Conservation (phyloP, 805 yeast genomes). For the Candida loeiensis region DNA sequence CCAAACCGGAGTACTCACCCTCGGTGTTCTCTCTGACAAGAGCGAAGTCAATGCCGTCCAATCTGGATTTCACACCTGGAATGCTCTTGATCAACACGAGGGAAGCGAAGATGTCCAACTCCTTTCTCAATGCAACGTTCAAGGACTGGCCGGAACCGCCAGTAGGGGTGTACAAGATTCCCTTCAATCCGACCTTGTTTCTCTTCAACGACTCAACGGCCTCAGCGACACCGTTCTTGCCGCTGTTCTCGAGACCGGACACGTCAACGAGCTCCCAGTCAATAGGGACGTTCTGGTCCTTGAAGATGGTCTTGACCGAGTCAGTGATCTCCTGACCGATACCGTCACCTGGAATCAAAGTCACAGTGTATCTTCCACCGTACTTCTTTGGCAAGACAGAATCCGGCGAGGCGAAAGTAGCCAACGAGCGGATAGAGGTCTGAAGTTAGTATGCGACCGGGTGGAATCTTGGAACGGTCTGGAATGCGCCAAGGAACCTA, state of each 20-base stretch:
- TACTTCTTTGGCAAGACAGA: conserved; percentile 78
- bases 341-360: conserved; percentile 98
- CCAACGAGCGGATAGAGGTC: conserved; percentile 40
- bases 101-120: conserved; percentile 92
- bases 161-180: conserved; percentile 88
- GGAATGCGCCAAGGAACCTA: not conserved
- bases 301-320: conserved; percentile 86
- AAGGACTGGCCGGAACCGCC: conserved; percentile 76
- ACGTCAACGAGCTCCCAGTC: conserved; percentile 74
- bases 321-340: conserved; percentile 94
- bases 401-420: conserved; percentile 60
- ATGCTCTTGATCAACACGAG: conserved; percentile 90
- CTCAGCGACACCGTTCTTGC: conserved; percentile 59
- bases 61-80: conserved; percentile 89
- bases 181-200: conserved; percentile 95
- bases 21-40: conserved; percentile 98
- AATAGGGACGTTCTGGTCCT: conserved; percentile 83
- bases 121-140: conserved; percentile 95
- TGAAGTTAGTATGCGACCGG: no score
- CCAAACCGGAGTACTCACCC: conserved; percentile 98
- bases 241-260: conserved; percentile 47
- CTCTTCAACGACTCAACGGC: conserved; percentile 90
- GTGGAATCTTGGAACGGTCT: no score
- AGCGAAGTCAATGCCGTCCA: conserved; percentile 85
- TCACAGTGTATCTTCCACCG: conserved; percentile 92